Base-by-base conservation (phyloP, 2,329 filamentous ascomycete species). In the Pezicula rhizophila region DNA sequence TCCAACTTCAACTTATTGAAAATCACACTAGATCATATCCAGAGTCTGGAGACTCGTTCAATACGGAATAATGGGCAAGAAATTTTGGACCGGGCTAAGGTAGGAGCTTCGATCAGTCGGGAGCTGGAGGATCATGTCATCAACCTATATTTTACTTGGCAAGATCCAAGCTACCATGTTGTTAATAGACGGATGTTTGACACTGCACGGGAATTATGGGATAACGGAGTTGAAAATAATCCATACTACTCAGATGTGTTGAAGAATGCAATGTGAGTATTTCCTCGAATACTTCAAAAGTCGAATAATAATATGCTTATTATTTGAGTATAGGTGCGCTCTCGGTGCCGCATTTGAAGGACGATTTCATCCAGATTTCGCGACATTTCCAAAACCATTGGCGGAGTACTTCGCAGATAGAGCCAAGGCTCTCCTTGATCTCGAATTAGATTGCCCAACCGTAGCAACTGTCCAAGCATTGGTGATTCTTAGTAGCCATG, bases 381-480 rank as follows among this genome's bases (percentile, higher is more conserved):
- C 23, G 23, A 23, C 23, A 23, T 23, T 51, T 64, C 67, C 1
- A 61, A 23, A 23, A 23, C 23, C 23, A 4, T 23, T 23, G 23
- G 23, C 23, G 23, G 67, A 71, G 20, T 70, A 69, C 61, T 70
- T 70, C 43, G 68, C 69, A 5, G 66, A 70, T 37, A 60, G 72
- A 18, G 68, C 70, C 1, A 74, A 74, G 49, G 64, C 67, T 6
- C 61, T 72, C 5, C 54, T 76, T 6, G 71, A 75, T 38, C 66
- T 73, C 4, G 72, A 76, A 50, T 56, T 76, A 12, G 72, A 75
- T 48, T 67, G 63, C 17, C 73, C 73, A 0, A 70, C 66, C 38
- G 64, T 75, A n/a, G 70, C 72, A 3, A 75, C 71, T 2, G 67
- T 72, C 7, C 73, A 76, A 48, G 68, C 71, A 2, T 60, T 75